Percentiles rank a stretch among this genome's conserved stretches.
Evolutionary conservation across 345 rosid species (phyloP).

Genomic region (Aegle marmelos): DNA sequence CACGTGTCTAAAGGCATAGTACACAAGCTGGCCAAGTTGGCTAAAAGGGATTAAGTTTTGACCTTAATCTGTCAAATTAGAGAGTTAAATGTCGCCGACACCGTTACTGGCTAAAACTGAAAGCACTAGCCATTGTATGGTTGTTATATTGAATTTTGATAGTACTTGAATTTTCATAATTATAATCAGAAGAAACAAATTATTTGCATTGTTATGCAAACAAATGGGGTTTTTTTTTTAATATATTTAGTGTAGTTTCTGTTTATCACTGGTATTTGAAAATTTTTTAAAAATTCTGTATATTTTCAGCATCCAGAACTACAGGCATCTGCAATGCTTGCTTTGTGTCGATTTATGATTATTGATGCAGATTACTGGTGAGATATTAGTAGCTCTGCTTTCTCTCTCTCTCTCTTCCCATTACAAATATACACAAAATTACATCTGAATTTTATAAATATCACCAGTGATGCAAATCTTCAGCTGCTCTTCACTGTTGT

Average conservation of each 20-base stretch:
- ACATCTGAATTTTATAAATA: slow-evolving; percentile 26
- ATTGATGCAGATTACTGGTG: slow-evolving; percentile 91
- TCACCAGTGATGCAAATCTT: slow-evolving; percentile 80
- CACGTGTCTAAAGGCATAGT: background rate
- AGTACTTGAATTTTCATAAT: background rate
- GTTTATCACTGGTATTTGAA: background rate
- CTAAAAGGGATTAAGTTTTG: background rate
- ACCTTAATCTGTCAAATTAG: background rate
- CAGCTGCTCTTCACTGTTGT: slow-evolving; percentile 97
- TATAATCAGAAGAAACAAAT: background rate
- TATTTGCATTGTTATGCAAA: background rate
- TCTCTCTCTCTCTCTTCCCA: slow-evolving; percentile 13
- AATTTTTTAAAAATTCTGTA: background rate
- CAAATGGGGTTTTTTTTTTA: background rate
- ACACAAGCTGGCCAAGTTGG: background rate
- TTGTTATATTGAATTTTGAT: background rate
- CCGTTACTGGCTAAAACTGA: background rate
- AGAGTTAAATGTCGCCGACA: background rate
- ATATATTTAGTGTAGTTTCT: background rate
- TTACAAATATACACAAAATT: background rate
- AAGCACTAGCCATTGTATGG: background rate
- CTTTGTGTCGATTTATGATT: slow-evolving; percentile 88
- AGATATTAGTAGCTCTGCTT: background rate
- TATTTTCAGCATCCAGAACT: slow-evolving; percentile 68
- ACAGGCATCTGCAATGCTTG: slow-evolving; percentile 97